phyloP scores from a whole-genome alignment of 116 monocot species.

The Cymodocea nodosa region DNA sequence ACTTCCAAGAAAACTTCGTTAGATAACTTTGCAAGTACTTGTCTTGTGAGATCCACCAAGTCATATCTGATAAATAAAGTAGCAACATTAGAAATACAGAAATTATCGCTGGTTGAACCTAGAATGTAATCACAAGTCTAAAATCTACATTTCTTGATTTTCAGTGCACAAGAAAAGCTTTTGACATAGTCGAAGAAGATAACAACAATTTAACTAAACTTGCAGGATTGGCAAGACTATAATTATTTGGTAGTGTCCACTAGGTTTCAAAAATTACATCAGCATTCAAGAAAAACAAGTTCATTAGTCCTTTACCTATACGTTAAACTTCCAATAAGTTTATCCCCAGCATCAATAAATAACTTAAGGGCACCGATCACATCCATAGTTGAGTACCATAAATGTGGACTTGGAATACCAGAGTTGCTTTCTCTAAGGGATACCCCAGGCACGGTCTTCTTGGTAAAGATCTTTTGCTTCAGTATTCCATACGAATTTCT shows the following conservation, averaged over 20 bases:
- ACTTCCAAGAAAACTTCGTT: conserved; percentile 65
- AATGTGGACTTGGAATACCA: conserved; percentile 51
- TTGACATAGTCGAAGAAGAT: no score
- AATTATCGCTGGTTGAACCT: not conserved
- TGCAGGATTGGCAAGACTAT: no score
- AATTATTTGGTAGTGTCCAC: no score
- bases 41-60: conserved; percentile 81
- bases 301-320: conserved; percentile 38
- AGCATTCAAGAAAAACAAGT: no score
- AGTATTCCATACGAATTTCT: conserved; percentile 11
- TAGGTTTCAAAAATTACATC: no score
- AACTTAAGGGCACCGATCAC: conserved; percentile 53
- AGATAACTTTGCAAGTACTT: conserved; percentile 70
- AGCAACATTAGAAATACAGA: not conserved
- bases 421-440: conserved; percentile 47
- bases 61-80: conserved; percentile 53
- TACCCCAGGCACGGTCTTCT: conserved; percentile 26
- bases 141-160: no score
- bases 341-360: conserved; percentile 55
- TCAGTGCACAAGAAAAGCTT: no score
- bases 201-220: no score
- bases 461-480: conserved; percentile 6
- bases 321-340: conserved; percentile 45
- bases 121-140: no score
- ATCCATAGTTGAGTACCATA: conserved; percentile 87